These are phyloP conservation scores for Chytriomyces hyalinus DNA, from an alignment of 192 early-diverging fungal species.

Conservation along the genomic window DNA sequence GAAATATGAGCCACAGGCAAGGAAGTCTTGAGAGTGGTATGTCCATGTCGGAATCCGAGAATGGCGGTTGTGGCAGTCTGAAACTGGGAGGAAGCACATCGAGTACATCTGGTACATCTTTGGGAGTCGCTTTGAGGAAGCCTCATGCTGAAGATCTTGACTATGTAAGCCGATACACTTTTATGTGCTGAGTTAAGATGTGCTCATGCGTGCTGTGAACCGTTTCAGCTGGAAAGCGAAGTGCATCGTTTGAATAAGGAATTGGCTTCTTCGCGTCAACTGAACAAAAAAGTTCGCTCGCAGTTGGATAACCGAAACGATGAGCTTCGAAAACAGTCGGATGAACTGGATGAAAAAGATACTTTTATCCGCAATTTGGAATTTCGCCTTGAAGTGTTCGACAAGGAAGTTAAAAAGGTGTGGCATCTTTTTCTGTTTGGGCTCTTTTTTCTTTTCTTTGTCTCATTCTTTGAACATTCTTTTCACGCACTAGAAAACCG, in stretches of 20 bases:
- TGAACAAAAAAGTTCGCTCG: not conserved
- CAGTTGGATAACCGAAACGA: not conserved
- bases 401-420: slow-evolving; percentile 1
- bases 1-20: not conserved
- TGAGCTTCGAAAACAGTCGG: not conserved
- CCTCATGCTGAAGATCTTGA: not conserved
- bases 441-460: not conserved
- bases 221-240: not conserved
- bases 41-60: not conserved
- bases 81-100: not conserved
- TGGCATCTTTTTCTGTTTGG: not conserved
- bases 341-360: not conserved
- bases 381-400: not conserved
- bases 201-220: not conserved
- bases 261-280: not conserved
- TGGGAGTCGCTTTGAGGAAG: not conserved
- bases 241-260: not conserved
- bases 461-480: not conserved
- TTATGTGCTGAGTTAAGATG: not conserved
- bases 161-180: not conserved
- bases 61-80: not conserved
- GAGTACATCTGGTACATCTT: not conserved
- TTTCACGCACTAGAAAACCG: not conserved
- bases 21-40: not conserved
- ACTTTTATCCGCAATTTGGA: not conserved